Conservation (phyloP, 78 protist species). For the Dictyostelium brefeldianum region DNA sequence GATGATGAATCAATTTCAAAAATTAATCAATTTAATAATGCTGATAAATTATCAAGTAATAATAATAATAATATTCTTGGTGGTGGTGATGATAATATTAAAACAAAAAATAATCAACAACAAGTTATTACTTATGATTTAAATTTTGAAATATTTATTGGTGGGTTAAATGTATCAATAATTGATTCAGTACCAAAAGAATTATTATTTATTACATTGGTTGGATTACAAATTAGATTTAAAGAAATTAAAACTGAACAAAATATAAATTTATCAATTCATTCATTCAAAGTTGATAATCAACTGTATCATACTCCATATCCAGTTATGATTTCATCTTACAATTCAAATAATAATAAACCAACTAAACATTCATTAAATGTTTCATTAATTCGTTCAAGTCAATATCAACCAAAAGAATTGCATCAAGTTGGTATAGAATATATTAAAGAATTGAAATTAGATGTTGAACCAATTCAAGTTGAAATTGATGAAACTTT, state of each 20-base stretch:
- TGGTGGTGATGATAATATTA: too few species aligned
- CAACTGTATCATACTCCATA: constrained; percentile 47
- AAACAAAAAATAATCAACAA: neutral
- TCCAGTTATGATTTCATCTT: constrained; percentile 51
- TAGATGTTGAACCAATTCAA: constrained; percentile 43
- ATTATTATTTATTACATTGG: constrained; percentile 19
- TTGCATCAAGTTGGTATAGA: constrained; percentile 41
- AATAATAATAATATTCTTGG: constrained; percentile 12
- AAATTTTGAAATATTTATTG: constrained; percentile 12
- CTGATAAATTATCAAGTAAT: neutral
- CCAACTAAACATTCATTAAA: constrained; percentile 3
- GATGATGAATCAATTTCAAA: constrained; percentile 2
- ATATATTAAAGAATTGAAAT: constrained; percentile 52
- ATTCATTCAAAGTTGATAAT: constrained; percentile 55
- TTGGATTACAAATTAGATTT: constrained; percentile 27
- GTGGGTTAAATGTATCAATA: constrained; percentile 37
- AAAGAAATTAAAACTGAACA: constrained; percentile 26
- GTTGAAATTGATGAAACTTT: constrained; percentile 59
- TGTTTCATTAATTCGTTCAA: constrained; percentile 42
- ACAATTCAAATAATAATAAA: neutral
- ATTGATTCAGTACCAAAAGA: constrained; percentile 58
- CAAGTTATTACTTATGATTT: neutral
- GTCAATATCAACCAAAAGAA: constrained; percentile 31
- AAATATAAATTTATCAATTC: constrained; percentile 42
- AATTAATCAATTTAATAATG: neutral